Evolutionary conservation across 768 basidiomycete species (phyloP), one percentile per base, ranked within the genome.

Genomic region (Tulasnella calospora): DNA sequence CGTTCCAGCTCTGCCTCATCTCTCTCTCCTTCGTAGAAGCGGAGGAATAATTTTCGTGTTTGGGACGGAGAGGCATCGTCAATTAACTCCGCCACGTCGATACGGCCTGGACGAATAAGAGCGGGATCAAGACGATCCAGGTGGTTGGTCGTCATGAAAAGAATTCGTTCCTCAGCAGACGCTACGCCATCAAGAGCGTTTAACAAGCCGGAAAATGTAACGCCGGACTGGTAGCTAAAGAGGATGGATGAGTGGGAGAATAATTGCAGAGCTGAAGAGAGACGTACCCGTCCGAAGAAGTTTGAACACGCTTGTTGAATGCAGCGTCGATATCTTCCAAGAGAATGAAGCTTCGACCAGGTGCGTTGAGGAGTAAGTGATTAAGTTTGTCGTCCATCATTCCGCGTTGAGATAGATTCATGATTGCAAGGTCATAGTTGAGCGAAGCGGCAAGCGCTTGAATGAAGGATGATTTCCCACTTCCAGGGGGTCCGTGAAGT

Each of bases 121-220:
- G 97, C 98, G 8, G 95, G 92, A 84, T 99, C 98, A 46, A 99
- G 89, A 80, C 88, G 88, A 79, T 93, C 90, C 76, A 94, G 83
- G 82, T 99, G 98, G 84, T 99, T 99, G 27, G 98, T 99, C 0
- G 98, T 99, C 92, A 99, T 94, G 85, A 99, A 99, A 46, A 99
- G 90, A 83, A 99, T 92, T n/a, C 98, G 91, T 82, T 98, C 96
- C 85, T 98, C 96, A 57, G 96, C 95, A 13, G 97, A 98, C 6
- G 95, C 97, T 36, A 99, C 97, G 23, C 98, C 98, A 82, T 99
- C 98, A 3, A 99, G 87, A 19, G 96, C 96, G 82, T 99, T 99
- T 61, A 99, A 86, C 83, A 99, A 94, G 36, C 98, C 98, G 10
- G 97, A 98, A 86, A 99, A 99, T 4, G 98, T 99, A 46, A 99